Base-by-base conservation (phyloP, 768 basidiomycete genomes). In the Calocybe gangraenosa region DNA sequence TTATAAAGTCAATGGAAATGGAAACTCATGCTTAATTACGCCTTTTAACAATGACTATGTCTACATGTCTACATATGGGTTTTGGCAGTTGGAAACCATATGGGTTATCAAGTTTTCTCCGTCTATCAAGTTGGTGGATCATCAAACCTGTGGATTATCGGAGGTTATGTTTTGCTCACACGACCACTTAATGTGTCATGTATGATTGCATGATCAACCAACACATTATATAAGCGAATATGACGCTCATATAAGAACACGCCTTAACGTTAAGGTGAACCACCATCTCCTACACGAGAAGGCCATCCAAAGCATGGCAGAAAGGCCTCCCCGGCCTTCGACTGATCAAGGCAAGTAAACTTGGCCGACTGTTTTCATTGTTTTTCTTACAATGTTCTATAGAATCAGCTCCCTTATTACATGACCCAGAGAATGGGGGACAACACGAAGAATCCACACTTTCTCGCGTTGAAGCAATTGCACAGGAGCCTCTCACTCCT, bases 401-500 rank as follows among this genome's bases (percentile, higher is more conserved):
- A 88, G 87, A 89, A 64, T 61, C 75, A 20, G 81, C 83, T 2
- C 80, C 86, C 30, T 69, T 90, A 37, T 63, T 90, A 18, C 70
- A 71, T 48, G 72, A 78, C 57, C 61, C 70, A 21, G 74, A 71
- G 14, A 59, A 66, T 14, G 73, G 72, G 33, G 65, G 61, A 31
- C 50, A 36, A n/a, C 47, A 1, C 15, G 38, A 48, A 38, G 55
- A 53, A 21, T 37, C 65, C 30, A 64, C 73, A 1, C 63, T 79
- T 42, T 48, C 70, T 34, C 66, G 68, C 33, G 57, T 86, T 35
- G 71, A 78, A 20, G 64, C 76, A 9, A 69, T 81, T 47, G 77
- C 81, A 3, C 81, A 83, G 51, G 85, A 91, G 57, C 86, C 87
- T 1, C 76, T 97, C 28, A 91, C 92, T 0, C 74, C 85, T 17